Evolutionary conservation across 768 basidiomycete genomes (phyloP).

Genomic region (Podaxis sp.): DNA sequence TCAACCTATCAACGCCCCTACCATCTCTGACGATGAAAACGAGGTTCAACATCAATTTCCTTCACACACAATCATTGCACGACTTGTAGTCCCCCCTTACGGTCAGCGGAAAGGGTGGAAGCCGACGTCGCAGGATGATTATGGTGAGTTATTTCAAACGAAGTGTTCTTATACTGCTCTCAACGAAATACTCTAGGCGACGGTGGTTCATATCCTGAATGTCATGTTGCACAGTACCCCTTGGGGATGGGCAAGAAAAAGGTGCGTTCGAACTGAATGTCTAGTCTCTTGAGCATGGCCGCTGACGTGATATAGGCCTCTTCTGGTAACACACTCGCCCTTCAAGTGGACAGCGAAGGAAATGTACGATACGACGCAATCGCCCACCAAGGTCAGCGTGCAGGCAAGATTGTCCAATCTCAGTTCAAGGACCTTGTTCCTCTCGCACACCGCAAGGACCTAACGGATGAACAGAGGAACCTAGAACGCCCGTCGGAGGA

Average conservation of each 20-base stretch:
- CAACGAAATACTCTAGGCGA: conserved; percentile 48
- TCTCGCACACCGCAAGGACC: conserved; percentile 83
- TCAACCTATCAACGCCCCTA: conserved; percentile 55
- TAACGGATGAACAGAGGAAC: conserved; percentile 64
- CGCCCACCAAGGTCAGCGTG: conserved; percentile 90
- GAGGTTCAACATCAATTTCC: conserved; percentile 34
- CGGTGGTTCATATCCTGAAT: conserved; percentile 91
- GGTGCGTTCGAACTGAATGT: conserved; percentile 41
- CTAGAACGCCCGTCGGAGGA: conserved; percentile 97
- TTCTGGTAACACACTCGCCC: conserved; percentile 90
- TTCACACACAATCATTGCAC: conserved; percentile 45
- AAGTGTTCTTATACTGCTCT: conserved; percentile 1
- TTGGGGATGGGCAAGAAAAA: conserved; percentile 95
- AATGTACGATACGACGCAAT: conserved; percentile 98
- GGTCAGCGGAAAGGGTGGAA: conserved; percentile 86
- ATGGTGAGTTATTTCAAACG: conserved; percentile 49
- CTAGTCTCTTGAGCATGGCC: neutral
- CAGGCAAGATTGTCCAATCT: conserved; percentile 85
- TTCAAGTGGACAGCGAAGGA: conserved; percentile 96
- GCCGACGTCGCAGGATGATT: conserved; percentile 80
- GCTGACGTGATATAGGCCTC: conserved; percentile 54
- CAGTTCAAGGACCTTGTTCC: conserved; percentile 99
- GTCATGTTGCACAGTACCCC: conserved; percentile 96
- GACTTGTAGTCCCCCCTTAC: conserved; percentile 73
- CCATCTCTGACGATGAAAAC: conserved; percentile 62